Evolutionary conservation across 768 basidiomycete species (phyloP).

Genomic region (Lactarius quietus): DNA sequence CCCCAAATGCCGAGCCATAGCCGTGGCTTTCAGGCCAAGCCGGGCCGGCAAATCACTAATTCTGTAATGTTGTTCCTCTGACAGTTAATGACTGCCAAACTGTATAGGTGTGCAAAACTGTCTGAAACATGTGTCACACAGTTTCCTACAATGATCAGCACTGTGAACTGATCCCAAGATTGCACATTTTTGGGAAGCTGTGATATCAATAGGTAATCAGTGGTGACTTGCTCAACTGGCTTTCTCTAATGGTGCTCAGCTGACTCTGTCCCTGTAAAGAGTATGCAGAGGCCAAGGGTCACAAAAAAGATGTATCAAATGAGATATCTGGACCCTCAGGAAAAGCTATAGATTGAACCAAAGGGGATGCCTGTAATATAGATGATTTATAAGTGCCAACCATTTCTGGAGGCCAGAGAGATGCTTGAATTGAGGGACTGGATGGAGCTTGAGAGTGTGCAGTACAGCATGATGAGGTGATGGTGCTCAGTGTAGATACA

Average conservation of each 20-base stretch:
- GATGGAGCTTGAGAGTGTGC: conserved; percentile 26
- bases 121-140: conserved; percentile 68
- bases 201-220: conserved; percentile 48
- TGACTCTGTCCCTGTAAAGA: conserved; percentile 29
- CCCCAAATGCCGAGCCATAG: no score
- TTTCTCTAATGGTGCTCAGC: conserved; percentile 27
- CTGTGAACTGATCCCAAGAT: conserved; percentile 59
- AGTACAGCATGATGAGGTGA: conserved; percentile 17
- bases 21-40: no score
- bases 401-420: conserved; percentile 59
- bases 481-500: conserved; percentile 22
- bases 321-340: conserved; percentile 62
- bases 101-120: conserved; percentile 51
- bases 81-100: conserved; percentile 73
- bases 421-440: conserved; percentile 41
- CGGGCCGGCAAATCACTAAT: no score
- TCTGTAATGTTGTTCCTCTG: conserved; percentile 78
- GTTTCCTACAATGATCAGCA: conserved; percentile 84
- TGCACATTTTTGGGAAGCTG: conserved; percentile 81
- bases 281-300: conserved; percentile 47
- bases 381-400: conserved; percentile 76
- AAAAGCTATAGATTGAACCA: conserved; percentile 46
- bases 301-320: conserved; percentile 70
- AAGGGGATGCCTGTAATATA: conserved; percentile 67
- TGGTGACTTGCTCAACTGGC: conserved; percentile 30